Evolutionary conservation across 164 flowering plant genomes (phyloP), one percentile per base, ranked within the genome.

Genomic region (Taxillus chinensis): DNA sequence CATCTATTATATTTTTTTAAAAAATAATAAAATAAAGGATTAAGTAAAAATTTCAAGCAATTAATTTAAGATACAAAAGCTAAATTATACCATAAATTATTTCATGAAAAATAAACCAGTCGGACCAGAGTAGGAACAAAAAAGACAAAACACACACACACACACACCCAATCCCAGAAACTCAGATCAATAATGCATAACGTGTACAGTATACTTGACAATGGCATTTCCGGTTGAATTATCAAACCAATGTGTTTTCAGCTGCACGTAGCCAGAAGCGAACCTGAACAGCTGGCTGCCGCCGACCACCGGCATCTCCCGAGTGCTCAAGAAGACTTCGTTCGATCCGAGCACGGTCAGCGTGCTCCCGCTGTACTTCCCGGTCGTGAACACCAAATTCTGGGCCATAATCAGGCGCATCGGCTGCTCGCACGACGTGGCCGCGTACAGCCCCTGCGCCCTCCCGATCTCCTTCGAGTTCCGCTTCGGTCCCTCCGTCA

Each of bases 251-350:
- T 67, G 61, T 11, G 75, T 75, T 57, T 17, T 65, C 3, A 69
- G 70, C 45, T 39, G 55, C 39, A 66, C 78, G 41, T 68, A 75
- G 39, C 78, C 78, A 4, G 68, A 55, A 0, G 78, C 78, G 42
- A 75, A 75, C 38, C 78, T 43, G 67, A 75, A 75, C 10, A 69
- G 43, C 55, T 73, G 75, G 11, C 68, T 71, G 13, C 78, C 78
- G 6, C 78, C 75, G 41, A 75, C 71, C 16, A 72, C 49, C 60
- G 78, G 75, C 65, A 75, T 46, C 68, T 75, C 78, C 59, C 78
- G 62, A 12, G 64, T 66, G 3, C 2, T 42, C 8, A 60, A 52
- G n/a, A 61, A 46, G 27, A 69, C 71, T 6, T 59, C 5, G 70
- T 75, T 71, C 12, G 72, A 60, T 1, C 78, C 78, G 52, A 71